phyloP scores from a whole-genome alignment of 371 early-diverging fungal species.

The Nematocida sp. region DNA sequence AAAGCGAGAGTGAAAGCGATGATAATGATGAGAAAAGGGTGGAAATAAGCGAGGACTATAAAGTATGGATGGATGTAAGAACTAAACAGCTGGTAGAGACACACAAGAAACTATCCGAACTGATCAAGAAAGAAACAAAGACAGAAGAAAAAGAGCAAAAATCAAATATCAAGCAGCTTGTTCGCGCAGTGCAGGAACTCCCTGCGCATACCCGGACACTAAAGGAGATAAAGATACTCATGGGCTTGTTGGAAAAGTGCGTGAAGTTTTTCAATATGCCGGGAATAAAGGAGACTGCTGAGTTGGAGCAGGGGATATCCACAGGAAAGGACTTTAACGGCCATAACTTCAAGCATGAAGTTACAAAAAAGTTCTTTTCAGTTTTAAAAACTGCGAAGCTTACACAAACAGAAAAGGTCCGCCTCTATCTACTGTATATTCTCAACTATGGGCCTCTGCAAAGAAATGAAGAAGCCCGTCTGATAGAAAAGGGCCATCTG shows the following conservation, averaged over 20 bases:
- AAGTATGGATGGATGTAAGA: conserved; percentile 64
- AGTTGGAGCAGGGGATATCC: conserved; percentile 64
- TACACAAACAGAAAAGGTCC: conserved; percentile 61
- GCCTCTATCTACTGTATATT: conserved; percentile 63
- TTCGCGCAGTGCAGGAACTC: conserved; percentile 67
- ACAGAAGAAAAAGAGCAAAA: conserved; percentile 59
- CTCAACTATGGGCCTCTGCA: conserved; percentile 36
- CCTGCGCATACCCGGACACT: conserved; percentile 68
- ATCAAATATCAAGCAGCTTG: conserved; percentile 59
- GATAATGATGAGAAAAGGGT: conserved; percentile 22
- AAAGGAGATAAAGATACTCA: conserved; percentile 59
- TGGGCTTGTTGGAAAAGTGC: conserved; percentile 59
- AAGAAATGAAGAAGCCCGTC: conserved; percentile 42
- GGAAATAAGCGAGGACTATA: conserved; percentile 32
- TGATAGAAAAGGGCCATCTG: conserved; percentile 51
- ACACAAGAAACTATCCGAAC: conserved; percentile 56
- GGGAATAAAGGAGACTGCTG: conserved; percentile 51
- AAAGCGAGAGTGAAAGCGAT: conserved; percentile 40
- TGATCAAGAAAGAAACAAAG: conserved; percentile 58
- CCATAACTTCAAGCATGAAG: conserved; percentile 49
- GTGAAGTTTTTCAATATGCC: conserved; percentile 60
- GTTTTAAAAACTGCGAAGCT: conserved; percentile 48
- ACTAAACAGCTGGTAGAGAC: conserved; percentile 68
- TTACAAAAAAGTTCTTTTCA: conserved; percentile 57
- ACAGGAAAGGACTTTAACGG: conserved; percentile 63